These are phyloP conservation scores for Globisporangium apiculatum DNA, from an alignment of 352 stramenopile species.

Conservation along the genomic window DNA sequence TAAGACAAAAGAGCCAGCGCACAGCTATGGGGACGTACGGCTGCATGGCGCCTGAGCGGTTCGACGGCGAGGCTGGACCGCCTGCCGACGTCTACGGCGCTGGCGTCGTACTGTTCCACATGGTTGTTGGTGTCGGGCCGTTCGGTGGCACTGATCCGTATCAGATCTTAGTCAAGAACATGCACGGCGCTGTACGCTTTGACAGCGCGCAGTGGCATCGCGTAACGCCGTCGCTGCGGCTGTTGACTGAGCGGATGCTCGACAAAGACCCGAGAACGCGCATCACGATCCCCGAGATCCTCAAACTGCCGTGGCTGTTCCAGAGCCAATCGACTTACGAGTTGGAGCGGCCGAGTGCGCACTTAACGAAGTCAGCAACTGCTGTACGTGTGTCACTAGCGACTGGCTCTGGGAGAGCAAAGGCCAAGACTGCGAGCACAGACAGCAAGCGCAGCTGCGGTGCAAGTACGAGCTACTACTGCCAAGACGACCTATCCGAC, in stretches of 20 bases:
- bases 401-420: too few species aligned
- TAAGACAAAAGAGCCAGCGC: not conserved
- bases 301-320: slow-evolving; percentile 46
- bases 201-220: slow-evolving; percentile 24
- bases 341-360: not conserved
- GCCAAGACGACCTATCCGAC: slow-evolving; percentile 3
- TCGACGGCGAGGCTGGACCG: slow-evolving; percentile 34
- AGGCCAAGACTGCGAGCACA: not conserved
- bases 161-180: slow-evolving; percentile 59
- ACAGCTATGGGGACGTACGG: slow-evolving; percentile 40
- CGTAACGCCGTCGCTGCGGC: slow-evolving; percentile 27
- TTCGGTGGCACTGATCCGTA: slow-evolving; percentile 36
- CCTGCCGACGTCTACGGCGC: slow-evolving; percentile 59
- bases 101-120: slow-evolving; percentile 55
- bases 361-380: not conserved
- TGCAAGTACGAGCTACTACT: slow-evolving; percentile 1
- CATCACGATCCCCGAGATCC: slow-evolving; percentile 47
- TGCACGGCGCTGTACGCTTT: slow-evolving; percentile 44
- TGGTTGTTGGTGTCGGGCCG: slow-evolving; percentile 42
- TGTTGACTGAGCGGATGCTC: slow-evolving; percentile 39
- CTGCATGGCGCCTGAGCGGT: slow-evolving; percentile 62
- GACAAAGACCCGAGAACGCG: slow-evolving; percentile 34
- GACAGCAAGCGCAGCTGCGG: not conserved
- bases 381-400: not conserved
- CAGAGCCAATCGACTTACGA: slow-evolving; percentile 16